A percentile compares a stretch with the other conserved stretches of the same genome.
Conservation (phyloP, 176 grass and related monocot genomes). For the Bonia amplexicaulis region DNA sequence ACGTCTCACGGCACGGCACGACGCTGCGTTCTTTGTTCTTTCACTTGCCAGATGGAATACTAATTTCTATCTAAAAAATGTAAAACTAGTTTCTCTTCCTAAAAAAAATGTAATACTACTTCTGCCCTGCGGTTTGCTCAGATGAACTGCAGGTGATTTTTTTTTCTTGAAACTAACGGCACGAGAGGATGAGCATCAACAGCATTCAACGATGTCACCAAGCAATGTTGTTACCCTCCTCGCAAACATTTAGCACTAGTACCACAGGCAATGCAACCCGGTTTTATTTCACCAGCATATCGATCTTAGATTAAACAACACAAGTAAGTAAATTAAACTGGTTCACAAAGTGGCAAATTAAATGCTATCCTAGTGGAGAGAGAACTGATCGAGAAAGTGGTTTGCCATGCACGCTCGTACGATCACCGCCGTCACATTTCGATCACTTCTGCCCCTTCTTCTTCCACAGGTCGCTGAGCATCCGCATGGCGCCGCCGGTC, state of each 20-base stretch:
- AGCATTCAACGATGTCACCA: neutral
- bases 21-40: too few species aligned
- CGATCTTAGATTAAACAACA: neutral
- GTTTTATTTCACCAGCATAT: neutral
- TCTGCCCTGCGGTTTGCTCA: too few species aligned
- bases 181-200: neutral
- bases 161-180: neutral
- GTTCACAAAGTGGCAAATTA: neutral
- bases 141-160: neutral
- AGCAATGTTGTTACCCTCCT: neutral
- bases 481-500: slow-evolving; percentile 34
- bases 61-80: too few species aligned
- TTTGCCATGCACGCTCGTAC: neutral
- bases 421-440: neutral
- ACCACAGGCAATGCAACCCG: too few species aligned
- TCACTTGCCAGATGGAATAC: too few species aligned
- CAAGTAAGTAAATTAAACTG: neutral
- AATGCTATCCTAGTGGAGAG: neutral
- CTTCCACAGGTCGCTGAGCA: slow-evolving; percentile 74
- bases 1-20: neutral
- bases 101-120: too few species aligned
- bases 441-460: slow-evolving; percentile 46
- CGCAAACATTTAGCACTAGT: neutral
- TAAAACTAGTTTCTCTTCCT: too few species aligned
- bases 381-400: neutral